These are phyloP conservation scores for Microcyclospora tardicrescens DNA, from an alignment of 2,329 filamentous ascomycete species.

Conservation along the genomic window DNA sequence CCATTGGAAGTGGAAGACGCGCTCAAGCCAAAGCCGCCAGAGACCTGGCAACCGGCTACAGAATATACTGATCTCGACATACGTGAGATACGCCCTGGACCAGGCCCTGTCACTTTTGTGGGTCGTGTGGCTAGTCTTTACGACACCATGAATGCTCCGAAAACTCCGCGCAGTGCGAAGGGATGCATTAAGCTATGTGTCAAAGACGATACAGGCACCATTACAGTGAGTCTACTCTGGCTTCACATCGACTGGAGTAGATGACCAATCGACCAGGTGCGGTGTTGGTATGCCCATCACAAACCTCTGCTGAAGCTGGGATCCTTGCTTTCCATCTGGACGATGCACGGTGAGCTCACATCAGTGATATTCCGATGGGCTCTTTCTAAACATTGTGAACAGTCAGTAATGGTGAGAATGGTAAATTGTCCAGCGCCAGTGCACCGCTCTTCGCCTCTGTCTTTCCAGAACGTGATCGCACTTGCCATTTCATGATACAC, in stretches of 20 bases:
- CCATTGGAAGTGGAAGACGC: slow-evolving; percentile 27
- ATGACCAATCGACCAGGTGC: slow-evolving; percentile 26
- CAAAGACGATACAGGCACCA: slow-evolving; percentile 42
- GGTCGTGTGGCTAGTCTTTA: slow-evolving; percentile 46
- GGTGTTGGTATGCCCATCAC: slow-evolving; percentile 37
- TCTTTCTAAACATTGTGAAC: slow-evolving; percentile 2
- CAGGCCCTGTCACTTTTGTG: slow-evolving; percentile 37
- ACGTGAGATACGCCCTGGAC: slow-evolving; percentile 36
- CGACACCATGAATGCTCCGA: slow-evolving; percentile 30
- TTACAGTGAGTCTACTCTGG: slow-evolving; percentile 31
- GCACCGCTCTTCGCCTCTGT: slow-evolving; percentile 43
- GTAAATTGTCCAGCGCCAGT: slow-evolving; percentile 26
- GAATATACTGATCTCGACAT: slow-evolving; percentile 36
- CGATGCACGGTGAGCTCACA: slow-evolving; percentile 31
- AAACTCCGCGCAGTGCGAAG: slow-evolving; percentile 32
- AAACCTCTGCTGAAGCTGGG: slow-evolving; percentile 37
- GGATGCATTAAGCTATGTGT: slow-evolving; percentile 43
- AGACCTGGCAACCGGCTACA: slow-evolving; percentile 36
- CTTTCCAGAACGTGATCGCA: slow-evolving; percentile 43
- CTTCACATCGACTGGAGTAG: not conserved
- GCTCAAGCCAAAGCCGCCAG: slow-evolving; percentile 8
- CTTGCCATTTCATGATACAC: slow-evolving; percentile 42
- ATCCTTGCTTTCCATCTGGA: slow-evolving; percentile 44
- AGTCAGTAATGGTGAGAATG: slow-evolving; percentile 36
- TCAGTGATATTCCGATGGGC: not conserved